phyloP scores from a whole-genome alignment of 306 rosid species.

The Phaseolus lunatus region DNA sequence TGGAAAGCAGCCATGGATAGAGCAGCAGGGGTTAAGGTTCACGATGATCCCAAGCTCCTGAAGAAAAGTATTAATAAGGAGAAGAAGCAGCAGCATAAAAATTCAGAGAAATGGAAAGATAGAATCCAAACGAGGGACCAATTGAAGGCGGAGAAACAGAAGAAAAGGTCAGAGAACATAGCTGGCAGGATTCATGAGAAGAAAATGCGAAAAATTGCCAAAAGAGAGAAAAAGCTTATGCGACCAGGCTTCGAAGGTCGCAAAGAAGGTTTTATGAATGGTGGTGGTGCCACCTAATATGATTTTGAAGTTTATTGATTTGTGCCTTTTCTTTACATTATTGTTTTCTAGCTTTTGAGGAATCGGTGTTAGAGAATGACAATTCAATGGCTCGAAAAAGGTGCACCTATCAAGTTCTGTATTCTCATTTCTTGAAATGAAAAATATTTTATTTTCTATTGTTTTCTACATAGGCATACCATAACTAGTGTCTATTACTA shows the following conservation, averaged over 20 bases:
- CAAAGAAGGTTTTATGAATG: slow-evolving; percentile 75
- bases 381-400: neutral
- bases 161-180: slow-evolving; percentile 79
- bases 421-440: neutral
- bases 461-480: neutral
- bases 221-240: slow-evolving; percentile 92
- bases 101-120: slow-evolving; percentile 75
- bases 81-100: slow-evolving; percentile 79
- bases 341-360: slow-evolving; percentile 4
- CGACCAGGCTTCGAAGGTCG: slow-evolving; percentile 93
- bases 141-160: slow-evolving; percentile 75
- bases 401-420: neutral
- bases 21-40: slow-evolving; percentile 85
- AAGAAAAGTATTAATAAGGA: slow-evolving; percentile 66
- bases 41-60: slow-evolving; percentile 78
- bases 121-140: slow-evolving; percentile 70
- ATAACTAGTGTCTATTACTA: no score
- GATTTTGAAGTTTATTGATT: slow-evolving; percentile 16
- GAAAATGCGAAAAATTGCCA: slow-evolving; percentile 72
- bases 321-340: neutral
- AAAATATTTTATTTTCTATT: neutral
- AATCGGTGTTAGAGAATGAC: neutral
- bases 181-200: slow-evolving; percentile 67
- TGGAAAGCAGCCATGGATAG: slow-evolving; percentile 84
- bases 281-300: slow-evolving; percentile 36